Base-by-base conservation (phyloP, 164 flowering plant genomes). In the Cinnamomum micranthum region DNA sequence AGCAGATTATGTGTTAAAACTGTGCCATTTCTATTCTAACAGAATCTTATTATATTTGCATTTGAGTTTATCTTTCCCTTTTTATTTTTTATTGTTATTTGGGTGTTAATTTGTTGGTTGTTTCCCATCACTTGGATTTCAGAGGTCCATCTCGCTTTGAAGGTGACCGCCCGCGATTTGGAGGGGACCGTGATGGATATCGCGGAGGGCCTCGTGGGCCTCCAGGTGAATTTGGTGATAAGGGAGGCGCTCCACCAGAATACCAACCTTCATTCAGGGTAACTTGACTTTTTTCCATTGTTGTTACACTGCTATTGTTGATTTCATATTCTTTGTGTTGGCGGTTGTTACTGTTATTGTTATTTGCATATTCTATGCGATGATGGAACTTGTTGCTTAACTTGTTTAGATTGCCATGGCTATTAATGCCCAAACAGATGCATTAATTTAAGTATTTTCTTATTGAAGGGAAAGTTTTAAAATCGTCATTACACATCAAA, bases 221-320 rank as follows among this genome's bases (percentile, higher is more conserved):
- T 62, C 84, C 84, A 1, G 87, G 86, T 41, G 88, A 85, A 12
- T 80, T 82, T 69, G 87, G 88, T 50, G 91, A 86, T 33, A 88
- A 86, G 74, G 87, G 86, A 52, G 91, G 88, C 35, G 91, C 91
- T 27, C 91, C 89, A 23, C 84, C 89, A 1, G 91, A 88, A 24
- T 88, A 68, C 59, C 87, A 88, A 74, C 91, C 91, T 70, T 81
- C 87, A 4, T 88, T 85, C 65, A 81, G 87, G 87, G 88, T 81
- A 82, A 55, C 5, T 41, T 55, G 20, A 15, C n/a, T 19, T 17
- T 55, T 15, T 55, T 55, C 20, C 20, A 15, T 55, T 55, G 4
- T 19, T 55, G 17, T 55, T 55, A 20, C 7, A 55, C n/a, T 14
- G 2, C 12, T 55, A 14, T 55, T 55, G 17, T 55, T 55, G 60